These are phyloP conservation scores for Dioscorea cayenensis DNA, from an alignment of 116 monocot species.

Conservation along the genomic window DNA sequence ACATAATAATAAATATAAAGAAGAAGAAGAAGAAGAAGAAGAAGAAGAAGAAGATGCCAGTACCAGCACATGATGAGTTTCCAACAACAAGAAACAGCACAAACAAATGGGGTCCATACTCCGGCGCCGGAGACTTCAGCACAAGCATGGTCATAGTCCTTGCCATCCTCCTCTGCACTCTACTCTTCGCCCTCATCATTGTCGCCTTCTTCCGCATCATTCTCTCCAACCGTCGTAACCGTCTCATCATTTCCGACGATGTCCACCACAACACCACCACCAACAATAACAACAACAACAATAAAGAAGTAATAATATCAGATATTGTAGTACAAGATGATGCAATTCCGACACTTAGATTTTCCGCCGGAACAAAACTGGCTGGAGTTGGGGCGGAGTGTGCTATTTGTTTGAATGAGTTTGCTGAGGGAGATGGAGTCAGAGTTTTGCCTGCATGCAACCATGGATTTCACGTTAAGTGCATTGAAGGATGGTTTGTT, in stretches of 20 bases:
- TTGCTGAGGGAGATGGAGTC: constrained; percentile 26
- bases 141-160: constrained; percentile 15
- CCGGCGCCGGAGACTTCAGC: constrained; percentile 11
- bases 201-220: constrained; percentile 5
- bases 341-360: not conserved
- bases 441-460: constrained; percentile 29
- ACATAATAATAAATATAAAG: no score
- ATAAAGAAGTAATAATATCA: no score
- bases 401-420: constrained; percentile 39
- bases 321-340: no score
- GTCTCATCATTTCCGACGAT: not conserved
- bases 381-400: constrained; percentile 17
- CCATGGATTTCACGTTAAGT: constrained; percentile 33
- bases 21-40: not conserved
- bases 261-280: not conserved
- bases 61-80: not conserved
- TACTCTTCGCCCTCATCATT: constrained; percentile 12
- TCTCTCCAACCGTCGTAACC: constrained; percentile 2
- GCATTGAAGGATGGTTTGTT: constrained; percentile 27
- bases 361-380: constrained; percentile 7
- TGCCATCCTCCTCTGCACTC: constrained; percentile 6
- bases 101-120: constrained; percentile 17
- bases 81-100: not conserved
- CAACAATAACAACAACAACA: no score
- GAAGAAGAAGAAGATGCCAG: not conserved